Evolutionary conservation across 345 rosid genomes (phyloP).

Genomic region (Luvunga scandens): DNA sequence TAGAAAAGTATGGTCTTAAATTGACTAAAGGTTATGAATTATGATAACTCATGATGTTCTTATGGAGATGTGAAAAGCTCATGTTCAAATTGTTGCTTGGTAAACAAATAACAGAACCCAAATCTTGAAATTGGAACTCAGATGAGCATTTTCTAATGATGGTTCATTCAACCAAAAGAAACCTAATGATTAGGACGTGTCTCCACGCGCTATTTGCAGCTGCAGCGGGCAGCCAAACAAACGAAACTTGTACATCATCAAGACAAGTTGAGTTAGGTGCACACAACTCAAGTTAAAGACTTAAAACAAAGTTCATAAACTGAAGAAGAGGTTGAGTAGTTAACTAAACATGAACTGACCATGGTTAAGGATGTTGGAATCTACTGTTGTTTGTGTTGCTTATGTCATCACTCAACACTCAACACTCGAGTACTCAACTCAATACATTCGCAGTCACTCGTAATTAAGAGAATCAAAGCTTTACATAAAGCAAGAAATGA

Average conservation of each 20-base stretch:
- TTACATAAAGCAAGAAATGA: conserved; percentile 23
- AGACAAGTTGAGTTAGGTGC: neutral
- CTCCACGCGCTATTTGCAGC: neutral
- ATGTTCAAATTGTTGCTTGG: neutral
- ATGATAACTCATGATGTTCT: neutral
- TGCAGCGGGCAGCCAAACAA: conserved; percentile 3
- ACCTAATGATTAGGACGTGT: neutral
- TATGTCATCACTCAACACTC: conserved; percentile 11
- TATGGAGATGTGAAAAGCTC: neutral
- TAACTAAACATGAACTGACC: conserved; percentile 14
- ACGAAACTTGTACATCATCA: neutral
- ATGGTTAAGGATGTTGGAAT: conserved; percentile 17
- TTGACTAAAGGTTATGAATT: neutral
- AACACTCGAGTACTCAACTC: neutral
- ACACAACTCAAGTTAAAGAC: neutral
- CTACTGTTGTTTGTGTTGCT: conserved; percentile 14
- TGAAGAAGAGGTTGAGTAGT: no score
- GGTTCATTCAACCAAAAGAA: neutral
- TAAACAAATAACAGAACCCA: neutral
- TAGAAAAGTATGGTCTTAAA: neutral
- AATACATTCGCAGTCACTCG: neutral
- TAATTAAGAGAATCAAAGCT: conserved; percentile 31
- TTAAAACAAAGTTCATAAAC: no score
- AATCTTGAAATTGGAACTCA: neutral
- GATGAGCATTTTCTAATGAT: neutral